A percentile compares a stretch with the other conserved stretches of the same genome.
phyloP scores from a whole-genome alignment of 352 stramenopile species.

The Pythium biforme region DNA sequence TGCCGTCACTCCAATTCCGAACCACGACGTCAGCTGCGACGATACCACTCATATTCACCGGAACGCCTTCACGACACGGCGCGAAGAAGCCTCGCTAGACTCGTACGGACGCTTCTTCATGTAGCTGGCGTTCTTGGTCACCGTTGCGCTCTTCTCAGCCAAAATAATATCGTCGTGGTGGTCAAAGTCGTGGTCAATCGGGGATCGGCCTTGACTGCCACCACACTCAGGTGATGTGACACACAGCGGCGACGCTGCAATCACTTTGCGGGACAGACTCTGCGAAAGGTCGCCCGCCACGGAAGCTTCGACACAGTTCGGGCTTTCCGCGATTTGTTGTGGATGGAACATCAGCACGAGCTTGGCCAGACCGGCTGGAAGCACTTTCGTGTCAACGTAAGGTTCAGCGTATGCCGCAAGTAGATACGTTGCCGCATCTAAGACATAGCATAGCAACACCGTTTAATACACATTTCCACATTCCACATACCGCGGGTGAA shows the following conservation, averaged over 20 bases:
- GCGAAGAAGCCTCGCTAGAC: slow-evolving; percentile 18
- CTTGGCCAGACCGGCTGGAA: slow-evolving; percentile 66
- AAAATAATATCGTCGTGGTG: slow-evolving; percentile 38
- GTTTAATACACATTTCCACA: slow-evolving; percentile 66
- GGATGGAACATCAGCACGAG: slow-evolving; percentile 76
- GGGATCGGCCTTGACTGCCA: slow-evolving; percentile 63
- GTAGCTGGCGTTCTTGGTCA: slow-evolving; percentile 15
- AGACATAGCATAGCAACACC: slow-evolving; percentile 50
- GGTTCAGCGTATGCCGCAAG: slow-evolving; percentile 74
- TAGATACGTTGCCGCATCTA: slow-evolving; percentile 80
- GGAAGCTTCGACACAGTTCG: slow-evolving; percentile 28
- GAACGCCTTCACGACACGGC: slow-evolving; percentile 21
- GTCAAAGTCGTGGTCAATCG: slow-evolving; percentile 75
- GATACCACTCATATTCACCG: slow-evolving; percentile 19
- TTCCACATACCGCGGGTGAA: slow-evolving; percentile 13
- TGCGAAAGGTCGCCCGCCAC: slow-evolving; percentile 13
- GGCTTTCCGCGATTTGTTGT: slow-evolving; percentile 52
- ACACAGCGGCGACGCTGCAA: slow-evolving; percentile 45
- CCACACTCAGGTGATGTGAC: slow-evolving; percentile 77
- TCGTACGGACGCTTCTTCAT: slow-evolving; percentile 26
- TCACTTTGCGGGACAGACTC: slow-evolving; percentile 10
- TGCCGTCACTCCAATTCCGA: slow-evolving; percentile 14
- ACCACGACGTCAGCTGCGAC: slow-evolving; percentile 6
- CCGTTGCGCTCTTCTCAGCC: slow-evolving; percentile 20
- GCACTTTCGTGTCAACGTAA: slow-evolving; percentile 78